A percentile compares a stretch with the other conserved stretches of the same genome.
Conservation (phyloP, 495 filamentous ascomycete genomes). For the Aspergillus incahuasiensis region DNA sequence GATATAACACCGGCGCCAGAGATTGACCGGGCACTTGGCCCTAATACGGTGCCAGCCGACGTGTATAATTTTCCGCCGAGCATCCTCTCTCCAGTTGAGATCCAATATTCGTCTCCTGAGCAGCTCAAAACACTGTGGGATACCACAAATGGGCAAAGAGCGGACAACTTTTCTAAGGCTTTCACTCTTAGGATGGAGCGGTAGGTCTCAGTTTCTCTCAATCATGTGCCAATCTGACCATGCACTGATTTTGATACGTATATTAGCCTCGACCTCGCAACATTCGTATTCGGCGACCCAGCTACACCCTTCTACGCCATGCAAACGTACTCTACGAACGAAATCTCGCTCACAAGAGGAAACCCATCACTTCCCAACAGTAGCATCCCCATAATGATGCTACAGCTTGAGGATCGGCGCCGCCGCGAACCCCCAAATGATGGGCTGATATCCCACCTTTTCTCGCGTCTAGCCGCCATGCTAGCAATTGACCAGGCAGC, state of each 20-base stretch:
- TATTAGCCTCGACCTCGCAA: slow-evolving; percentile 29
- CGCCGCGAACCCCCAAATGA: slow-evolving; percentile 58
- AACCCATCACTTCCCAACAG: slow-evolving; percentile 34
- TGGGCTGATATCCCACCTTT: slow-evolving; percentile 69
- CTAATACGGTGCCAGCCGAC: slow-evolving; percentile 44
- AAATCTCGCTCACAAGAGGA: slow-evolving; percentile 35
- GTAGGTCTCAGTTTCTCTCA: slow-evolving; percentile 21
- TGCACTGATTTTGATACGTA: slow-evolving; percentile 14
- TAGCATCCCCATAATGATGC: slow-evolving; percentile 49
- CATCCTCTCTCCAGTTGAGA: slow-evolving; percentile 30
- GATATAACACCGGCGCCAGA: slow-evolving; percentile 29
- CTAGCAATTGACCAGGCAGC: slow-evolving; percentile 62
- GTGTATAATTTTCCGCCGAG: slow-evolving; percentile 42
- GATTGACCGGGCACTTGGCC: slow-evolving; percentile 38
- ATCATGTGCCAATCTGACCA: not conserved
- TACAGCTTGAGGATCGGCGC: slow-evolving; percentile 54
- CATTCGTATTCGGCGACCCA: slow-evolving; percentile 36
- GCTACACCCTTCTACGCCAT: slow-evolving; percentile 44
- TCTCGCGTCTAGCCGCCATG: slow-evolving; percentile 64
- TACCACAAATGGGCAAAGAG: slow-evolving; percentile 50
- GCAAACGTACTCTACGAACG: slow-evolving; percentile 38
- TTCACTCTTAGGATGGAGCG: slow-evolving; percentile 45
- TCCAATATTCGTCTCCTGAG: slow-evolving; percentile 37
- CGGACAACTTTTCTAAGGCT: slow-evolving; percentile 28
- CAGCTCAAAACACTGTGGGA: slow-evolving; percentile 50